Conservation (phyloP, 2,329 filamentous ascomycete genomes). For the Pseudomassariella vexata region DNA sequence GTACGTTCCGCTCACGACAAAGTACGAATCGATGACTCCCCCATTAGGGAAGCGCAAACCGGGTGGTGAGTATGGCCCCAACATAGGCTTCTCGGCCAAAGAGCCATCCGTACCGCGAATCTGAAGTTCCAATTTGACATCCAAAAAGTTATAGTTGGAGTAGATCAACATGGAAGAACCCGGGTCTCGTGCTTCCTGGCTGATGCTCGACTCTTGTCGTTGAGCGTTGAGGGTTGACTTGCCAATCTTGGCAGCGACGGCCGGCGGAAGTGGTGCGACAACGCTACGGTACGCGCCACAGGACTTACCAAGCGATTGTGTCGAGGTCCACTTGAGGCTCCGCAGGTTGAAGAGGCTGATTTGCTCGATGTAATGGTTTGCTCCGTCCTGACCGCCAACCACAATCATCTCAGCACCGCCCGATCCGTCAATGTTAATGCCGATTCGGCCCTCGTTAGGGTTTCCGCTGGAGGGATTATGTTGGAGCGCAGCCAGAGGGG, state of each 20-base stretch:
- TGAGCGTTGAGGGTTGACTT: constrained; percentile 41
- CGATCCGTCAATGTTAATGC: constrained; percentile 81
- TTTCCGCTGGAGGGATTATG: constrained; percentile 81
- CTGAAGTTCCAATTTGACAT: constrained; percentile 93
- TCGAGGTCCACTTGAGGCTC: constrained; percentile 92
- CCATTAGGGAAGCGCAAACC: constrained; percentile 94
- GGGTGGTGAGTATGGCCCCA: constrained; percentile 77
- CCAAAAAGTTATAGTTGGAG: constrained; percentile 97
- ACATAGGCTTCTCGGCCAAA: constrained; percentile 84
- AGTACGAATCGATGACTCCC: constrained; percentile 90
- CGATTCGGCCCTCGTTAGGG: constrained; percentile 81
- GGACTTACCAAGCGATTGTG: constrained; percentile 78
- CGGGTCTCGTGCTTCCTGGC: constrained; percentile 49
- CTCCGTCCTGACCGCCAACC: constrained; percentile 90
- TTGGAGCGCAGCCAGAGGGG: constrained; percentile 79
- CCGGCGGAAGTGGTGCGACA: constrained; percentile 72
- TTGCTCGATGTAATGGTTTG: constrained; percentile 99
- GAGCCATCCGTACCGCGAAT: constrained; percentile 79
- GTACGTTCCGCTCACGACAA: constrained; percentile 96
- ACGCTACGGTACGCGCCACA: constrained; percentile 97
- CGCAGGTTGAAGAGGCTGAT: constrained; percentile 97
- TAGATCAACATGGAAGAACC: constrained; percentile 87
- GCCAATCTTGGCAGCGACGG: constrained; percentile 61
- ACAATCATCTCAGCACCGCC: constrained; percentile 97
- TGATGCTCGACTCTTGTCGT: constrained; percentile 39